These are phyloP conservation scores for sunflower (Helianthus annuus) DNA, from an alignment of 129 eudicot genomes.

Conservation along the genomic window HanXRQr2.0-SUNRISE NC_035436.2:66497995-66498494, in stretches of 20 bases:
- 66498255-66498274: not conserved
- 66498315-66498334: conserved; percentile 81
- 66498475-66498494: conserved; percentile 92
- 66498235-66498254: not conserved
- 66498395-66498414: conserved; percentile 68
- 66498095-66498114: conserved; percentile 89
- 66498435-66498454: conserved; percentile 69
- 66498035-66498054: not conserved
- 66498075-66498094: conserved; percentile 33
- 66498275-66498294: conserved; percentile 2
- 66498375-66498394: conserved; percentile 86
- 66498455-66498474: conserved; percentile 86
- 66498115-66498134: conserved; percentile 85
- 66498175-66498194: conserved; percentile 89
- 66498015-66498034: conserved; percentile 13
- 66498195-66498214: conserved; percentile 96
- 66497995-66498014: conserved; percentile 85
- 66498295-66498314: conserved; percentile 56
- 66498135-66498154: conserved; percentile 91
- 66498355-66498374: conserved; percentile 95
- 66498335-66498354: conserved; percentile 76
- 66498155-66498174: conserved; percentile 90
- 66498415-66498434: conserved; percentile 65
- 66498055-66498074: not conserved
- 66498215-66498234: conserved; percentile 68